phyloP scores from a whole-genome alignment of 2,329 filamentous ascomycete genomes.

The Arthrobotrys conoides region DNA sequence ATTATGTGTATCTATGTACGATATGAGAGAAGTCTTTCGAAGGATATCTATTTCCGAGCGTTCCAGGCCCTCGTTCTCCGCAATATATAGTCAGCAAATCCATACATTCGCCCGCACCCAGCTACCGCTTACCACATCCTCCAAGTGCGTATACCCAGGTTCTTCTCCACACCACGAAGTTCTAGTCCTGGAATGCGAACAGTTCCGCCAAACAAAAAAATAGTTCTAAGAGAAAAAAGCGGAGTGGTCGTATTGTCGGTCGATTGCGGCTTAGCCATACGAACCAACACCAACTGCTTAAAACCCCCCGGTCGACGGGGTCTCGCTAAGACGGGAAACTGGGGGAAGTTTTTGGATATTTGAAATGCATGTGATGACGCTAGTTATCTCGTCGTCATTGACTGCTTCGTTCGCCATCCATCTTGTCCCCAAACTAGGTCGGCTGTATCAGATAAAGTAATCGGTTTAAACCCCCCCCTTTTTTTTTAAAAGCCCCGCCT shows the following conservation, averaged over 20 bases:
- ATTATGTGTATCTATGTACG: not conserved
- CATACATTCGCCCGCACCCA: not conserved
- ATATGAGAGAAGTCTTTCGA: not conserved
- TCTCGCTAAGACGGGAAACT: conserved; percentile 47
- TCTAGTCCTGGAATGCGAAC: not conserved
- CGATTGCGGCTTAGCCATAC: conserved; percentile 44
- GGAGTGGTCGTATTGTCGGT: conserved; percentile 31
- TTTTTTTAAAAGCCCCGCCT: conserved; percentile 13
- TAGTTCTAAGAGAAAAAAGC: not conserved
- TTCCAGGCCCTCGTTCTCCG: not conserved
- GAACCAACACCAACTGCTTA: conserved; percentile 25
- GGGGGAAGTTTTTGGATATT: conserved; percentile 1
- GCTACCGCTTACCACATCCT: not conserved
- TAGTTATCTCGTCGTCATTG: conserved; percentile 2
- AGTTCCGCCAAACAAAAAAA: not conserved
- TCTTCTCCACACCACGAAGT: not conserved
- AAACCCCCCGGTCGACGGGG: conserved; percentile 12
- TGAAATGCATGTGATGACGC: conserved; percentile 20
- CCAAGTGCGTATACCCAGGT: not conserved
- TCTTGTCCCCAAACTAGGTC: not conserved
- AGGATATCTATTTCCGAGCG: not conserved
- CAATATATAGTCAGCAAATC: not conserved
- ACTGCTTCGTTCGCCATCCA: not conserved
- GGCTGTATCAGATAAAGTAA: not conserved
- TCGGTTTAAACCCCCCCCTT: not conserved